phyloP scores from a whole-genome alignment of 140 eudicot genomes.

The Erigeron philadelphicus region DNA sequence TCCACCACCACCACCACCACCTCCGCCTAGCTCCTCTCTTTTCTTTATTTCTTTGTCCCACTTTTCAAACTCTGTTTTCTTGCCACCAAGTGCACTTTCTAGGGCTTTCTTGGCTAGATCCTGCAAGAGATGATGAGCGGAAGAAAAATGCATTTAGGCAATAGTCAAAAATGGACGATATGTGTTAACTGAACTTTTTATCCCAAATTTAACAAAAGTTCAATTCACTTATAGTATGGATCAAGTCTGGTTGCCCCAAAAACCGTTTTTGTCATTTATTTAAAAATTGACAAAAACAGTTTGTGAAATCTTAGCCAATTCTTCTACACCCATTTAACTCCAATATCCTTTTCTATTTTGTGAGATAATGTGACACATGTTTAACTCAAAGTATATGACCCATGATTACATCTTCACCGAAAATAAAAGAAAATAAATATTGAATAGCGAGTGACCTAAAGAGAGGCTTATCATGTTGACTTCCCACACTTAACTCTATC shows the following conservation, averaged over 20 bases:
- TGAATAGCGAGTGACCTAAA: not conserved
- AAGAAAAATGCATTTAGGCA: constrained; percentile 7
- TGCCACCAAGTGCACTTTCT: constrained; percentile 87
- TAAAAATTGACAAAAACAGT: too few species aligned
- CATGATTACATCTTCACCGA: not conserved
- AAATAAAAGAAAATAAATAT: not conserved
- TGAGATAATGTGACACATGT: not conserved
- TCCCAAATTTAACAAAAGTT: constrained; percentile 12
- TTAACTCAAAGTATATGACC: constrained; percentile 1
- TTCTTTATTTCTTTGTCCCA: constrained; percentile 84
- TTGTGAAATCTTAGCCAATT: not conserved
- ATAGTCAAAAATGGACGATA: not conserved
- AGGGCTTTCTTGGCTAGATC: constrained; percentile 81
- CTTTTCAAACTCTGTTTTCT: constrained; percentile 72
- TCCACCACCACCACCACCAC: constrained; percentile 61
- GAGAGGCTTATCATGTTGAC: constrained; percentile 4
- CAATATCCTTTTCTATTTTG: not conserved
- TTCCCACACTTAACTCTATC: not conserved
- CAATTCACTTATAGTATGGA: too few species aligned
- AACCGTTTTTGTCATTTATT: too few species aligned
- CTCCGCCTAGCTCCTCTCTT: constrained; percentile 74
- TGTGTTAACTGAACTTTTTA: not conserved
- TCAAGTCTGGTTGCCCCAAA: too few species aligned
- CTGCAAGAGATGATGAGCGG: constrained; percentile 33
- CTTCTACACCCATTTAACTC: not conserved